Evolutionary conservation across 306 rosid species (phyloP).

Genomic region (Lablab purpureus): DNA sequence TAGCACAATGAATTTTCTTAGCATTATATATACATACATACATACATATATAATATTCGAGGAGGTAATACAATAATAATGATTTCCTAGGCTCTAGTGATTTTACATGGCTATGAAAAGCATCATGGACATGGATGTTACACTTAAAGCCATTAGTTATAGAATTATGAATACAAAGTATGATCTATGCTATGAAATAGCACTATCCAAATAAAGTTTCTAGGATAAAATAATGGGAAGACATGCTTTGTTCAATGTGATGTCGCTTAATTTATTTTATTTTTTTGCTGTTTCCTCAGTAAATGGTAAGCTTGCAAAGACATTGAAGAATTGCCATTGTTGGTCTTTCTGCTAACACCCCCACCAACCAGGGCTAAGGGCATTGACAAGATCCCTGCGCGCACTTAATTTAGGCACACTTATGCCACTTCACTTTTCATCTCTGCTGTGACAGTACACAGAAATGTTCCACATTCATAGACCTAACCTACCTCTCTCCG

Average conservation of each 20-base stretch:
- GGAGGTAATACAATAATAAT: conserved; percentile 6
- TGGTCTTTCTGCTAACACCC: neutral
- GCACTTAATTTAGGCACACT: neutral
- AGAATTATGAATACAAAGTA: neutral
- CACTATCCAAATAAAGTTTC: neutral
- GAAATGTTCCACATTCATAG: neutral
- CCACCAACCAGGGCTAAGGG: neutral
- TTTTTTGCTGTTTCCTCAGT: neutral
- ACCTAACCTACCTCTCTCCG: neutral
- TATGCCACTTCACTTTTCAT: neutral
- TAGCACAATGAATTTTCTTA: neutral
- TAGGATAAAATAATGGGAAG: neutral
- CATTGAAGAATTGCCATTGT: neutral
- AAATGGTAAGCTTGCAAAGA: conserved; percentile 10
- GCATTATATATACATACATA: neutral
- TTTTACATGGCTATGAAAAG: neutral
- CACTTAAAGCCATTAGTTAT: conserved; percentile 5
- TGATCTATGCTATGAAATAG: neutral
- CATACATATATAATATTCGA: neutral
- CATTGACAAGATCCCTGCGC: neutral
- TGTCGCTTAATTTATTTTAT: neutral
- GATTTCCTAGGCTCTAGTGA: neutral
- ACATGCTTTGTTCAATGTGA: neutral
- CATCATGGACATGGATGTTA: neutral
- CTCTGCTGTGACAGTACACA: neutral